Evolutionary conservation across 495 filamentous ascomycete species (phyloP), one percentile per base, ranked within the genome.

Genomic region (Aspergillus ostianus): DNA sequence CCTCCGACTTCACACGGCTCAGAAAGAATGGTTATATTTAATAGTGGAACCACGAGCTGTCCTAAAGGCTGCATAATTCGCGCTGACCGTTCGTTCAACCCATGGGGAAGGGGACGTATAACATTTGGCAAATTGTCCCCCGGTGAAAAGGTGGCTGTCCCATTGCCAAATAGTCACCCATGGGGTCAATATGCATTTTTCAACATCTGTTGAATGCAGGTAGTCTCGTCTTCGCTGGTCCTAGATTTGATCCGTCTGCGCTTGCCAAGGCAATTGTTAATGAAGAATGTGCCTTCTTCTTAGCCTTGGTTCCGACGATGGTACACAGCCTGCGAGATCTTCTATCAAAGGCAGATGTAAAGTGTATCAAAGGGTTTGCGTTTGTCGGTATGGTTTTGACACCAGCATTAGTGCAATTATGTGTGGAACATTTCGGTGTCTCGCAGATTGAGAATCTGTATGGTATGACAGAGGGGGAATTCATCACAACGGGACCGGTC

Each of bases 391-490:
- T 68, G 19, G 55, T 70, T 4, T 62, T 72, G 20, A 65, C 64
- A 17, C 61, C 65, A 12, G 70, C 69, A 29, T 55, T 73, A 21
- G 57, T 77, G 13, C 51, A 57, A 21, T 66, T 62, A 2, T 75
- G 72, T 54, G 56, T 58, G 7, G 65, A 63, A 2, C 20, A 66
- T 36, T 61, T 76, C 4, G 71, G 66, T 47, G 67, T 67, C 20
- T 60, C 53, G n/a, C 59, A 60, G 27, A 70, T 67, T 29, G 64
- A 69, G 19, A 68, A 69, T 57, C 66, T 67, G 20, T 80, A 73
- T 54, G 78, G 78, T 4, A 77, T 81, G 77, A 79, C 68, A 6
- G 76, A 79, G 60, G 73, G 70, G 9, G 59, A 69, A 4, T 66
- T 68, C 18, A 60, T 70, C 4, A 62, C 73, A n/a, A 64, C 65